Evolutionary conservation across 352 stramenopile genomes (phyloP), one percentile per base, ranked within the genome.

Genomic region (Phytophthora boehmeriae): DNA sequence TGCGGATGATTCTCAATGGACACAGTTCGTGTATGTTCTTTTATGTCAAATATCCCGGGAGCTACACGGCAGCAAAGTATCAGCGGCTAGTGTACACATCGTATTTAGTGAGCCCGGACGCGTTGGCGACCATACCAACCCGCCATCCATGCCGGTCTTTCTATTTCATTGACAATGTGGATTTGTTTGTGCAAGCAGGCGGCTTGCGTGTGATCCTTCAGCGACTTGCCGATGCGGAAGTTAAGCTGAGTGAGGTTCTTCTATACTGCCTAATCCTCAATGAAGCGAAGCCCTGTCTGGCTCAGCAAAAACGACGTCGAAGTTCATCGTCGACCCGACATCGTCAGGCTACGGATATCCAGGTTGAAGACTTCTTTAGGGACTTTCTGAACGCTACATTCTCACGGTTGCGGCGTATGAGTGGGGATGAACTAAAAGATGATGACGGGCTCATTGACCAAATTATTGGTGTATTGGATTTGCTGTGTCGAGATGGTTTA

Each of bases 101-200:
- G 9, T 93, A 93, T 36, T 58, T 94, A 41, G 66, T 81, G n/a
- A 89, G 45, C 42, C 67, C 83, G 0, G 84, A 92, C 28, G 72
- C 70, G 3, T 52, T 92, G n/a, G 61, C 64, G 3, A 71, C 71
- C 1, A 72, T 92, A 14, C 83, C 77, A 25, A 77, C 76, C 25
- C 79, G 81, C 27, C 86, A 92, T 43, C 88, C 88, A 32, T 92
- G 77, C 25, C 75, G 88, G 16, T 95, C 86, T 16, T 76, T 89
- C 30, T 92, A 92, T 43, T 96, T 80, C 60, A 81, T 95, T 50
- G 86, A 93, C 60, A 90, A 83, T n/a, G 55, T 95, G 14, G 88
- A 96, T 22, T 57, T 89, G 20, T 95, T 96, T 54, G 61, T 96
- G 8, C 88, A 96, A 81, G 83, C 78, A 1, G 84, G 86, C 51